Evolutionary conservation across 805 yeast species (phyloP).

Genomic region (Metschnikowia corniflorae): DNA sequence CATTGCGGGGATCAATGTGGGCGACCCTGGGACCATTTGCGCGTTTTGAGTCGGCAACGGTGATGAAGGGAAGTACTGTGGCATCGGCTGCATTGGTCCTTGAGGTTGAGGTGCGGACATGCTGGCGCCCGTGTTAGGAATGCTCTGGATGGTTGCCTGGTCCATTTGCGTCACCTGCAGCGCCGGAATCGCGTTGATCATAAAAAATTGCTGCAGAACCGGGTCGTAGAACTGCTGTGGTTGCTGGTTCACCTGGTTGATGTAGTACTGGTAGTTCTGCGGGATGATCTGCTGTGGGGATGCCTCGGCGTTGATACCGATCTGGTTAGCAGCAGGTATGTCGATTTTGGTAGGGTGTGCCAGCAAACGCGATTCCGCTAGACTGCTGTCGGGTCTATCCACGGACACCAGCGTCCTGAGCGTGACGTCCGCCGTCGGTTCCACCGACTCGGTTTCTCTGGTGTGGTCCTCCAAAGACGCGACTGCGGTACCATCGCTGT

Average conservation of each 20-base stretch:
- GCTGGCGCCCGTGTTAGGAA: not conserved
- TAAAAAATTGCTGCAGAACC: conserved; percentile 41
- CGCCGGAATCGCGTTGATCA: conserved; percentile 35
- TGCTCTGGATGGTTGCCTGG: conserved; percentile 4
- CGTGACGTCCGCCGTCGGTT: conserved; percentile 12
- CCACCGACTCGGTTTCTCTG: conserved; percentile 7
- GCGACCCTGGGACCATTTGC: conserved; percentile 10
- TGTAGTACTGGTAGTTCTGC: conserved; percentile 21
- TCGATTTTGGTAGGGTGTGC: conserved; percentile 4
- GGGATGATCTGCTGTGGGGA: conserved; percentile 17
- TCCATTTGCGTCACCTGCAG: conserved; percentile 22
- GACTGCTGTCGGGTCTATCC: not conserved
- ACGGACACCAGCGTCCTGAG: conserved; percentile 8
- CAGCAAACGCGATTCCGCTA: not conserved
- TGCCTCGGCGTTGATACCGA: conserved; percentile 2
- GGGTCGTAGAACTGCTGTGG: conserved; percentile 44
- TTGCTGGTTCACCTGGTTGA: conserved; percentile 24
- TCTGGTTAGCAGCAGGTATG: conserved; percentile 1
- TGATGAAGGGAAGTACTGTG: conserved; percentile 38
- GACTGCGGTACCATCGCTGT: conserved; percentile 44
- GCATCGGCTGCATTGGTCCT: conserved; percentile 17
- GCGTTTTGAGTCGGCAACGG: conserved; percentile 25
- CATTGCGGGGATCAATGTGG: conserved; percentile 6
- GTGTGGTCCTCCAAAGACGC: conserved; percentile 34
- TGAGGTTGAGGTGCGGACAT: not conserved